These are phyloP conservation scores for Ceratobasidium theobromae DNA, from an alignment of 1,284 basidiomycete species.

Conservation along the genomic window DNA sequence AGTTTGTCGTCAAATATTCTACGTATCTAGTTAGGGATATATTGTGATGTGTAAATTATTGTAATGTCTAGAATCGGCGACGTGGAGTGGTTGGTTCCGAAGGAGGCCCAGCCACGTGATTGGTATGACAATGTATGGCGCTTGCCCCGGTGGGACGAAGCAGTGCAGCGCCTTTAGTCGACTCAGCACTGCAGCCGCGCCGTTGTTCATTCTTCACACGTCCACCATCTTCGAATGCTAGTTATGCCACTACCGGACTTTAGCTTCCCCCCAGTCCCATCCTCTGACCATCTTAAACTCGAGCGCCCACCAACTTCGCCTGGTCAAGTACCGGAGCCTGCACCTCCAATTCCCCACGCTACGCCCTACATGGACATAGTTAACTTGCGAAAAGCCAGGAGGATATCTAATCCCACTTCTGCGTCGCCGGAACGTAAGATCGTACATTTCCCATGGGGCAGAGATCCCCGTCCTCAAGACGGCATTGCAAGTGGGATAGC, in stretches of 20 bases:
- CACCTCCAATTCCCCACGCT: slow-evolving; percentile 11
- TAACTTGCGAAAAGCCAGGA: neutral
- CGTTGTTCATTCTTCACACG: neutral
- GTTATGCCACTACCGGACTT: slow-evolving; percentile 16
- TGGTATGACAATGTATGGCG: neutral
- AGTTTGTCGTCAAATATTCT: too few relatives aligned
- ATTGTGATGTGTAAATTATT: too few relatives aligned
- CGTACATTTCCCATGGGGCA: slow-evolving; percentile 5
- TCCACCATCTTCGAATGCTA: neutral
- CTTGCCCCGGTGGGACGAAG: neutral
- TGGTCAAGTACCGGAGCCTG: neutral
- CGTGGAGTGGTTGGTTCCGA: slow-evolving; percentile 7
- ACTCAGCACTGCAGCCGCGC: too few relatives aligned
- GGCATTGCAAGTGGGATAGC: slow-evolving; percentile 24
- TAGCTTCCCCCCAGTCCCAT: slow-evolving; percentile 16
- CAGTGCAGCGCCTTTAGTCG: too few relatives aligned
- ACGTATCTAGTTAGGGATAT: neutral
- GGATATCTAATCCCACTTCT: neutral
- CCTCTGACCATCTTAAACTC: slow-evolving; percentile 11
- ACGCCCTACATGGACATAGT: slow-evolving; percentile 29
- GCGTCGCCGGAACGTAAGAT: neutral
- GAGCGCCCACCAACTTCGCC: neutral
- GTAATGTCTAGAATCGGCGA: neutral
- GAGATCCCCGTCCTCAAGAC: slow-evolving; percentile 7
- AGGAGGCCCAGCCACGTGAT: neutral